phyloP scores from a whole-genome alignment of 495 filamentous ascomycete species.

The Xylaria curta region DNA sequence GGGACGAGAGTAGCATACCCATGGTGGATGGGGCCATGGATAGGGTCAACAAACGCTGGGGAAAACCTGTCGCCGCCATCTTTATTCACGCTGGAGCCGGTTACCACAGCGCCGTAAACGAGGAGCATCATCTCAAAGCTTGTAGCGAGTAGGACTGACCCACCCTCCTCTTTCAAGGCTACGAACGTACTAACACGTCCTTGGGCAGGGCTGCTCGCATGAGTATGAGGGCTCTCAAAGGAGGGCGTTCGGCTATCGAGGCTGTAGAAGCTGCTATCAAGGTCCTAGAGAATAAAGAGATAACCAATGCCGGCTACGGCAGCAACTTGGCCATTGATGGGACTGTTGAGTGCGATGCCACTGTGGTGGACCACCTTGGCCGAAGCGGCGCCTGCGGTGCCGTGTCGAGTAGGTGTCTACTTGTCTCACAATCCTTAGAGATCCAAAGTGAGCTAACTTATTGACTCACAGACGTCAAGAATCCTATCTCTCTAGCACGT shows the following conservation, averaged over 20 bases:
- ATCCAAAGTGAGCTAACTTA: neutral
- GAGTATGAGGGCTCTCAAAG: slow-evolving; percentile 78
- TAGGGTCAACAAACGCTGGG: slow-evolving; percentile 31
- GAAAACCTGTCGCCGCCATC: slow-evolving; percentile 62
- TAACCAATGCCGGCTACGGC: slow-evolving; percentile 95
- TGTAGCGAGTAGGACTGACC: slow-evolving; percentile 77
- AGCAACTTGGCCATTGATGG: slow-evolving; percentile 94
- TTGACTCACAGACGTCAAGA: slow-evolving; percentile 73
- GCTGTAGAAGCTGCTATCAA: slow-evolving; percentile 93
- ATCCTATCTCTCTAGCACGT: slow-evolving; percentile 88
- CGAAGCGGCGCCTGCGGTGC: slow-evolving; percentile 93
- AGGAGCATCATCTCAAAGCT: slow-evolving; percentile 78
- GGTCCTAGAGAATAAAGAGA: slow-evolving; percentile 87
- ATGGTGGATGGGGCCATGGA: slow-evolving; percentile 34
- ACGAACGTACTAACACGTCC: neutral
- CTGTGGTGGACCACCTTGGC: slow-evolving; percentile 86
- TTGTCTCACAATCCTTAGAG: neutral
- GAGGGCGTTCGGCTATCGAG: slow-evolving; percentile 80
- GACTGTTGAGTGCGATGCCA: slow-evolving; percentile 91
- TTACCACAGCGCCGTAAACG: slow-evolving; percentile 87
- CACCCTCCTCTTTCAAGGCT: neutral
- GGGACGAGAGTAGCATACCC: slow-evolving; percentile 21
- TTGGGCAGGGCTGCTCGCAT: slow-evolving; percentile 72
- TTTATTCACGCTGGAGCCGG: slow-evolving; percentile 96
- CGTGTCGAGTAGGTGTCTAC: slow-evolving; percentile 71